Evolutionary conservation across 2,329 filamentous ascomycete genomes (phyloP).

Genomic region (Penicillium nordicum): DNA sequence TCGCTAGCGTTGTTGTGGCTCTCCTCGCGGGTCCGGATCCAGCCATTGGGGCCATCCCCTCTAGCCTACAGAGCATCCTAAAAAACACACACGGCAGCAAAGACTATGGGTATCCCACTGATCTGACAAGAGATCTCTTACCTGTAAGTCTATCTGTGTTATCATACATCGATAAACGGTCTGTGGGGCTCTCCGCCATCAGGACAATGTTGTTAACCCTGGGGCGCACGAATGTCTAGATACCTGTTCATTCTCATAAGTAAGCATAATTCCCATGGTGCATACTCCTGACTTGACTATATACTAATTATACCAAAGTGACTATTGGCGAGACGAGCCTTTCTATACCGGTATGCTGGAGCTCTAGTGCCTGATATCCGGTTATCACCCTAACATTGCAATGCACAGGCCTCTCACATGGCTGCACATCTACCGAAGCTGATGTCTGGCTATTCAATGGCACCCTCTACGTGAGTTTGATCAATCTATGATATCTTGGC

Average conservation of each 20-base stretch:
- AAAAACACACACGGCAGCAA: conserved; percentile 51
- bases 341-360: conserved; percentile 44
- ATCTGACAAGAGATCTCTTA: conserved; percentile 58
- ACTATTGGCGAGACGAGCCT: conserved; percentile 53
- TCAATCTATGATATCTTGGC: not conserved
- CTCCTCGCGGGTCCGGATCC: conserved; percentile 23
- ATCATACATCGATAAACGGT: not conserved
- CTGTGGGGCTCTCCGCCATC: not conserved
- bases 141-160: conserved; percentile 43
- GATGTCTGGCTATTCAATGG: conserved; percentile 60
- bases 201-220: conserved; percentile 7
- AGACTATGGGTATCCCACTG: conserved; percentile 59
- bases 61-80: conserved; percentile 54
- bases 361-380: conserved; percentile 19
- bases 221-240: conserved; percentile 23
- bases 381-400: conserved; percentile 17
- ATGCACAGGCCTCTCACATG: conserved; percentile 51
- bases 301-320: conserved; percentile 43
- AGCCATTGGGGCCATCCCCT: conserved; percentile 35
- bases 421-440: conserved; percentile 57
- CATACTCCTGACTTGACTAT: not conserved
- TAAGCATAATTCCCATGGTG: conserved; percentile 16
- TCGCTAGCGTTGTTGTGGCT: conserved; percentile 21
- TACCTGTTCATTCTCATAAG: conserved; percentile 44
- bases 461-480: conserved; percentile 49